Base-by-base conservation (phyloP, 768 basidiomycete genomes). In the Lactarius tabidus region DNA sequence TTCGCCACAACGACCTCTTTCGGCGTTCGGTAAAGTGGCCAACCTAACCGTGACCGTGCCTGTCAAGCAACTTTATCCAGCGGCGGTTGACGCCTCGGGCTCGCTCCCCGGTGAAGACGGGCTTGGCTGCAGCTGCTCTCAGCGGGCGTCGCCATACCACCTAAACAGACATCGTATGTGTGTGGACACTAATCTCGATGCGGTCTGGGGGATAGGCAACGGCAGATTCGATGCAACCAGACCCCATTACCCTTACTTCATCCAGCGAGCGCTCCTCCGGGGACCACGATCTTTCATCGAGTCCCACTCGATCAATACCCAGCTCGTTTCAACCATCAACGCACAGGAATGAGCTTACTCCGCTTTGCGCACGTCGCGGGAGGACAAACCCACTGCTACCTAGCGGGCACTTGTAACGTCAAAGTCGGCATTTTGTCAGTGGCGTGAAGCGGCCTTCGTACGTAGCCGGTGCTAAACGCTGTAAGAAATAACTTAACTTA, bases 371-470 rank as follows among this genome's bases (percentile, higher is more conserved):
- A 5, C 28, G 10, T 31, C 4, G 31, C 38, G 15, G 51, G 29
- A 36, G 51, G 6, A 17, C 6, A 15, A 31, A 33, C 33, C 33
- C 8, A 33, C 33, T 8, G 53, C 53, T 28, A 29, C 6, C 3
- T 7, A 8, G 28, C 31, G 15, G 23, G 36, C 15, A 26, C 20
- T 6, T 12, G n/a, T 1, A 23, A 10, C 43, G n/a, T 45, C 33
- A 31, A n/a, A 5, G 15, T 33, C 55, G 65, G 56, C 36, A 36
- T 62, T 66, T 62, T 53, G 35, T 3, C 58, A 54, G 43, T 62
- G 6, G 56, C 55, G 55, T 39, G 29, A 57, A 38, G 55, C 33
- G 65, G 23, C 10, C 6, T 23, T 62, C 38, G 36, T 20, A 18
- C 53, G 8, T 45, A 5, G 20, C 52, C 51, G 60, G 60, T 20